A percentile compares a stretch with the other conserved stretches of the same genome.
Conservation (phyloP, 306 rosid genomes). For the Biancaea sappan region DNA sequence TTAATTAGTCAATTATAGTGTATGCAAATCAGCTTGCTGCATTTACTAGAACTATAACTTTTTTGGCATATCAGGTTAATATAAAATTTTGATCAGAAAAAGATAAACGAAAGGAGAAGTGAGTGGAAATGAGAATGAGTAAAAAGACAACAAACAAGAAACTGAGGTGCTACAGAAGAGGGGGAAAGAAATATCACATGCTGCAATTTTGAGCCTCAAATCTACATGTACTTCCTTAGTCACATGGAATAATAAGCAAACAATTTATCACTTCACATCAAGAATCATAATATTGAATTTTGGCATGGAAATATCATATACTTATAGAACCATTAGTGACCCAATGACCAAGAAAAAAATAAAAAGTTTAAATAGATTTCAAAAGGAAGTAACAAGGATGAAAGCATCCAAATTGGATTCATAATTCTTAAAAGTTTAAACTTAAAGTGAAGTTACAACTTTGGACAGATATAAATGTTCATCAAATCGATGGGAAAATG, state of each 20-base stretch:
- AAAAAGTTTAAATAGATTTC: no score
- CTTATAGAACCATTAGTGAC: neutral
- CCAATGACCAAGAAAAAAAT: no score
- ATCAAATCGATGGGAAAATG: neutral
- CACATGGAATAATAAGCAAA: neutral
- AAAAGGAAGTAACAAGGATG: neutral
- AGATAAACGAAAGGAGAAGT: neutral
- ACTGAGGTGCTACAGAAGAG: no score
- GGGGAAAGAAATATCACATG: neutral
- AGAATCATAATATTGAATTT: neutral
- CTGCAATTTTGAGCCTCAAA: neutral
- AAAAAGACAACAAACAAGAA: neutral
- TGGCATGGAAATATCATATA: neutral
- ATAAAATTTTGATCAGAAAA: neutral
- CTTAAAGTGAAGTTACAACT: no score
- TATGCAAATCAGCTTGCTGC: neutral
- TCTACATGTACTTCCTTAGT: neutral
- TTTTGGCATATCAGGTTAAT: neutral
- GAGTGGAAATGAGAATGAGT: neutral
- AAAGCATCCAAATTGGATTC: neutral
- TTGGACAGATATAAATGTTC: no score
- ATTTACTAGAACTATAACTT: neutral
- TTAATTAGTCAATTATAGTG: no score
- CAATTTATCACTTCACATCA: neutral
- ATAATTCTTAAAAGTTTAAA: neutral